Base-by-base conservation (phyloP, 306 rosid species). In the Senna tora region DNA sequence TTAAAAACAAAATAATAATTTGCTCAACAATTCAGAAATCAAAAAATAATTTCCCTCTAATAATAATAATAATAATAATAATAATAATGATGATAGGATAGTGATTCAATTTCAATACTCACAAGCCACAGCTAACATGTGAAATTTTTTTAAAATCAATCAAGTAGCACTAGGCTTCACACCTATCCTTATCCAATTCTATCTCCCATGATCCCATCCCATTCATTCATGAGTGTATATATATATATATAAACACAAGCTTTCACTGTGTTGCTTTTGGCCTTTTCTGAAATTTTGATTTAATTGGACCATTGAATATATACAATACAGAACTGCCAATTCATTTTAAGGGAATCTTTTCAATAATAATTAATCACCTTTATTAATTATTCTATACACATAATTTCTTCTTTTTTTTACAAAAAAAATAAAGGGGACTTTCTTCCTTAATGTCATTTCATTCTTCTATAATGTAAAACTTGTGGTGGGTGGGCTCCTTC, bases 311-410 rank as follows among this genome's bases (percentile, higher is more conserved):
- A 75, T 75, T 80, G 62, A 80, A 75, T n/a, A n/a, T n/a, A n/a
- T n/a, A n/a, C n/a, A n/a, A n/a, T 36, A 63, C 36, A 28, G 22
- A 42, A 38, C 76, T 30, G 15, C 58, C 65, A 72, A 72, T 76
- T 61, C 62, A n/a, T 77, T 69, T 74, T 11, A 55, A 15, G 69
- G 62, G 82, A 82, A 77, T 77, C 77, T 77, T 77, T 53, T 68
- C 65, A 76, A 74, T 71, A 55, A 76, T 36, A 36, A 33, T 33
- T 63, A 65, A 21, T 75, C 21, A 65, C 53, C 49, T 20, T 19
- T 47, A 12, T 36, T 36, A 2, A 4, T 71, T 67, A 67, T 57
- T 69, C 17, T 49, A 54, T 61, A 25, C n/a, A 25, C 68, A 73
- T 47, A 51, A 22, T 4, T 56, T 56, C 59, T 15, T 21, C 6